phyloP scores from a whole-genome alignment of 495 filamentous ascomycete species.

The Hypoxylon fragiforme region DNA sequence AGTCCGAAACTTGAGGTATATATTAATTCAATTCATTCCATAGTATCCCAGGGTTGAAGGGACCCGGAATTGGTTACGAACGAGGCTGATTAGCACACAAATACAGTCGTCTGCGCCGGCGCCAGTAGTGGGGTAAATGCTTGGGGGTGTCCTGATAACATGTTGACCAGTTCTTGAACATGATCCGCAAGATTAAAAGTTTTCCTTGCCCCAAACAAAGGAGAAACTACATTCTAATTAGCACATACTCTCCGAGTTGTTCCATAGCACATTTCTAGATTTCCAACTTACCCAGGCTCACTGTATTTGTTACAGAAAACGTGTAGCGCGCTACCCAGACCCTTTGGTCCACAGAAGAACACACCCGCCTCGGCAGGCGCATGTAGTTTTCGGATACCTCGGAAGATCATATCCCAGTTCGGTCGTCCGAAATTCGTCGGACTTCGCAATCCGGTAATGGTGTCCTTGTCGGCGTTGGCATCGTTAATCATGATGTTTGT shows the following conservation, averaged over 20 bases:
- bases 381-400: constrained; percentile 73
- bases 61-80: constrained; percentile 22
- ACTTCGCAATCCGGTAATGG: constrained; percentile 72
- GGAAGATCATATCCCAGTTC: constrained; percentile 81
- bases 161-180: constrained; percentile 19
- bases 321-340: constrained; percentile 67
- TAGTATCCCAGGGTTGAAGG: no score
- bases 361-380: constrained; percentile 72
- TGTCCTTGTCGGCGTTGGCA: constrained; percentile 74
- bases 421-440: constrained; percentile 79
- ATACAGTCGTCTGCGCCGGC: constrained; percentile 31
- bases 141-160: constrained; percentile 12
- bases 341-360: constrained; percentile 80
- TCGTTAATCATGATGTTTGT: constrained; percentile 87
- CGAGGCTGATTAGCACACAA: constrained; percentile 26
- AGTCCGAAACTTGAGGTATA: not conserved
- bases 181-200: constrained; percentile 58
- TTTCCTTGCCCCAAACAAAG: constrained; percentile 77
- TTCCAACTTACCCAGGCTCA: constrained; percentile 62
- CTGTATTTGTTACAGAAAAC: constrained; percentile 79
- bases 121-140: constrained; percentile 28
- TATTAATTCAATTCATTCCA: constrained; percentile 31
- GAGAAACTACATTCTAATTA: constrained; percentile 47
- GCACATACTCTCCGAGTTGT: no score
- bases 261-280: no score